Base-by-base conservation (phyloP, 495 filamentous ascomycete genomes). In the Podospora australis region DNA sequence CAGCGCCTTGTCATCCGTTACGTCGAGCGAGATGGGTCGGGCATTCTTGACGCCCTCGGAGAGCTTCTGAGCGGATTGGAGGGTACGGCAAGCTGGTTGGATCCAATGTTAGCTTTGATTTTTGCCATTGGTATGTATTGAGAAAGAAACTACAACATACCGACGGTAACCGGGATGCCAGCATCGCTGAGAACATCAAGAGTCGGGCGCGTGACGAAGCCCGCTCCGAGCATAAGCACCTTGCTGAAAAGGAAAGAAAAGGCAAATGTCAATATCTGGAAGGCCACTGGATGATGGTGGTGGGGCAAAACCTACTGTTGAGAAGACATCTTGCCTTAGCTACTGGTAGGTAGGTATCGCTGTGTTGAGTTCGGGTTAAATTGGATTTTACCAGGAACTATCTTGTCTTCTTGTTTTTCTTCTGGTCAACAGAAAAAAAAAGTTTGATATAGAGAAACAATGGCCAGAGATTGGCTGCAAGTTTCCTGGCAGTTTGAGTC, bases 131-230 rank as follows among this genome's bases (percentile, higher is more conserved):
- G n/a, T n/a, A n/a, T n/a, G n/a, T n/a, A n/a, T n/a, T n/a, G n/a
- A 26, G 5, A 28, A 24, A 20, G 20, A 13, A n/a, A 35, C 20
- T 50, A 69, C 77, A 54, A 68, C 79, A 55, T 79, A 88, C 86
- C 87, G 65, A 95, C 87, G 34, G 84, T 88, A 44, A 91, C 86
- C n/a, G 82, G 65, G 60, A 94, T 78, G 46, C 78, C 86, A 34
- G 84, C 72, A 44, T 90, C 78, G 70, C 70, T 78, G 46, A 94
- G 80, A 55, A 90, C 74, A 56, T 89, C 80, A 36, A 91, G 77
- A 30, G 86, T 88, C 32, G 89, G 89, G 57, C 79, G 78, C 42
- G 86, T 86, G 55, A 94, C 86, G 68, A 90, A 90, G 55, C 87
- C 86, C 38, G 84, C 79, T 51, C 85, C 87, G 43, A 88, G 74